Evolutionary conservation across 805 yeast genomes (phyloP).

Genomic region (Clavispora phyllophila): DNA sequence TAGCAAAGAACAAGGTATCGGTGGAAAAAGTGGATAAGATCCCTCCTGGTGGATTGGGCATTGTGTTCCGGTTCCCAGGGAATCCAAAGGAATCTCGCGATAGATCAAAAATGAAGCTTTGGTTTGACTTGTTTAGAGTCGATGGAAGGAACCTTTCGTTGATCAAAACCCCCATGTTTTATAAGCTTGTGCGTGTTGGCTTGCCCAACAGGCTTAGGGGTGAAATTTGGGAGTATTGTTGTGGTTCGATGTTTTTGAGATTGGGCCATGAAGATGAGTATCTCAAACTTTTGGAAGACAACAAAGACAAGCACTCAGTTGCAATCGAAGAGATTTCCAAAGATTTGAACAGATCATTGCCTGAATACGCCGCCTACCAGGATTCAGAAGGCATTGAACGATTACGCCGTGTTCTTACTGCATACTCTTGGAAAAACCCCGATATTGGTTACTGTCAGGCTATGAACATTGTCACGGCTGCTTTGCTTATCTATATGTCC

Average conservation of each 20-base stretch:
- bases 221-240: conserved; percentile 90
- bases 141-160: conserved; percentile 83
- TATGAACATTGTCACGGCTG: conserved; percentile 90
- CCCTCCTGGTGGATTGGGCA: conserved; percentile 84
- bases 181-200: conserved; percentile 82
- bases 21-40: conserved; percentile 44
- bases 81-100: conserved; percentile 73
- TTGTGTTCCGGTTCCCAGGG: conserved; percentile 83
- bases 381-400: conserved; percentile 77
- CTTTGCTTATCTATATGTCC: conserved; percentile 73
- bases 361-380: conserved; percentile 95
- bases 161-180: conserved; percentile 69
- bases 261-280: conserved; percentile 61
- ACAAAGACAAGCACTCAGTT: conserved; percentile 59
- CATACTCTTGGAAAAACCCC: conserved; percentile 95
- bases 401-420: conserved; percentile 81
- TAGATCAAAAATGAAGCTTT: conserved; percentile 77
- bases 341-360: conserved; percentile 88
- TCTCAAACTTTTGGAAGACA: conserved; percentile 49
- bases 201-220: conserved; percentile 93
- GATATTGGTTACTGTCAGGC: conserved; percentile 99
- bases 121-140: conserved; percentile 86
- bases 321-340: conserved; percentile 97
- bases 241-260: conserved; percentile 79
- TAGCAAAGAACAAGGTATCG: conserved; percentile 52